Base-by-base conservation (phyloP, 1,284 basidiomycete genomes). In the Tilletia indica region DNA sequence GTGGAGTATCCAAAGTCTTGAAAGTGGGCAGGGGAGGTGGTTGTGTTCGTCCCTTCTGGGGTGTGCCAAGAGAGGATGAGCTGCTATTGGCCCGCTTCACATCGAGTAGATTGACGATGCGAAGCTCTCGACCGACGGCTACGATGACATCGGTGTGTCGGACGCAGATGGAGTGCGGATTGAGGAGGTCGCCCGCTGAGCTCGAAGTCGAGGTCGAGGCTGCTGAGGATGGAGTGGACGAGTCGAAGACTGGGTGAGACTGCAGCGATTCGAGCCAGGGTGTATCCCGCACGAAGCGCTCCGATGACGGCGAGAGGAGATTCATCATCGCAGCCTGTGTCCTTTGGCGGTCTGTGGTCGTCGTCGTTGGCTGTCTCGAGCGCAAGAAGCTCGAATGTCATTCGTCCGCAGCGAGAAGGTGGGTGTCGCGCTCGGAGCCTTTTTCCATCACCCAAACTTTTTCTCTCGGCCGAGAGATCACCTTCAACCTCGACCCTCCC, bases 111-210 rank as follows among this genome's bases (percentile, higher is more conserved):
- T 90, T 89, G 1, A 91, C 88, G 77, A 97, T 92, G 72, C 95
- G 87, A 47, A 98, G 85, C 82, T 97, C 91, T 58, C 87, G 89
- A 2, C 92, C 91, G 39, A 88, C 89, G 1, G 93, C 93, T 9
- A 94, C 89, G 70, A 97, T 89, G 38, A 98, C 84, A 82, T 98
- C 94, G 4, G 91, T 89, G 74, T 94, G 93, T 76, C 93, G 72
- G 19, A 78, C 68, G 5, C 75, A 71, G 70, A 81, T 76, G 34
- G 76, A 48, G 2, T 72, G 49, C 45, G 68, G 72, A 45, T 77
- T 73, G 58, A 36, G 36, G 70, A 36, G 5, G 34, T 14, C 9
- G 16, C 71, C 36, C 51, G 49, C 5, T 66, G 42, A 0, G 58
- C 63, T n/a, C 36, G 69, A 21, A 71, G 69, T 31, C 49, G 48